These are phyloP conservation scores for Cyberlindnera petersonii DNA, from an alignment of 805 yeast genomes.

Conservation along the genomic window DNA sequence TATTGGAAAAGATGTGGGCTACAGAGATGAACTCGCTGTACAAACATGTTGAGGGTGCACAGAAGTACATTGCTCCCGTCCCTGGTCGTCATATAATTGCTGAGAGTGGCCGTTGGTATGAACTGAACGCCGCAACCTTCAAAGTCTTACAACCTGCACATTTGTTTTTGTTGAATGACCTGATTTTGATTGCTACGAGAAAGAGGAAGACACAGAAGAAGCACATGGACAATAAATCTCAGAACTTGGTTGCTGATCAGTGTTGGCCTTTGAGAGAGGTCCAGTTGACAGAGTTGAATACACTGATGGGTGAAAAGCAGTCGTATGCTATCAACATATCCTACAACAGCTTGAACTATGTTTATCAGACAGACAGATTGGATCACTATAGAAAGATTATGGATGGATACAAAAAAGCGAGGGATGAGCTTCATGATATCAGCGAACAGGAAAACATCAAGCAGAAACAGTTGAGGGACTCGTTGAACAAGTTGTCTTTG, in stretches of 20 bases:
- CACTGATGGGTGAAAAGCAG: conserved; percentile 20
- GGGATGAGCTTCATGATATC: conserved; percentile 54
- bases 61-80: conserved; percentile 64
- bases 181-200: conserved; percentile 67
- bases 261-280: conserved; percentile 75
- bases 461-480: conserved; percentile 41
- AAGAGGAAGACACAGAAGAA: conserved; percentile 33
- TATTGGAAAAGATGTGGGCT: conserved; percentile 80
- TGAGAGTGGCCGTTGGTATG: conserved; percentile 83
- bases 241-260: conserved; percentile 59
- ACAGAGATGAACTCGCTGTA: conserved; percentile 64
- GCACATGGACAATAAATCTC: conserved; percentile 30
- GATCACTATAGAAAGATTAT: conserved; percentile 54
- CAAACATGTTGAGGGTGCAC: conserved; percentile 88
- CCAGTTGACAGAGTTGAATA: conserved; percentile 25
- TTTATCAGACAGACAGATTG: conserved; percentile 56
- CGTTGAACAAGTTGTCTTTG: conserved; percentile 39
- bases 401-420: conserved; percentile 56
- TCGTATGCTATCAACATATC: conserved; percentile 43
- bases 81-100: conserved; percentile 79
- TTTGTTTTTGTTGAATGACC: conserved; percentile 73
- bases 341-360: conserved; percentile 45
- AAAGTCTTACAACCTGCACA: conserved; percentile 75
- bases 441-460: conserved; percentile 46
- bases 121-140: conserved; percentile 80